These are phyloP conservation scores for Sugiyamaella americana DNA, from an alignment of 805 yeast genomes.

Conservation along the genomic window DNA sequence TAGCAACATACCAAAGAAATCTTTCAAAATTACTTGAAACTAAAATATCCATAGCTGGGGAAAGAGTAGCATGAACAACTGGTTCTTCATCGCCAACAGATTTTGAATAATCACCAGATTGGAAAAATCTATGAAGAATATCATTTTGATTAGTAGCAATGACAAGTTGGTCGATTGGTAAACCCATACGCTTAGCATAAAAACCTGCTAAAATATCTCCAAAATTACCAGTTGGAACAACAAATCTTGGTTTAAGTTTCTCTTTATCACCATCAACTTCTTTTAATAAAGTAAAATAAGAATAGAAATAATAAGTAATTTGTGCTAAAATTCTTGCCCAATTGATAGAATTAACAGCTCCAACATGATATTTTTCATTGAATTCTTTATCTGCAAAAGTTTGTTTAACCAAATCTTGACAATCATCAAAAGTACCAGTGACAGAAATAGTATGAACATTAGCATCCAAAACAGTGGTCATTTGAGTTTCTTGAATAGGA, in stretches of 20 bases:
- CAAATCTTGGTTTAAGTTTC: constrained; percentile 53
- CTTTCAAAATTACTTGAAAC: constrained; percentile 96
- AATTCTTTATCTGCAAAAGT: constrained; percentile 86
- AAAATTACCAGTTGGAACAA: constrained; percentile 97
- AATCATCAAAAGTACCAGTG: constrained; percentile 94
- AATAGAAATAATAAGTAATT: constrained; percentile 91
- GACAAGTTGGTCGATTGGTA: constrained; percentile 78
- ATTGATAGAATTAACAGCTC: constrained; percentile 97
- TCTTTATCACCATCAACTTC: constrained; percentile 17
- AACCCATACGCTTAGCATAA: constrained; percentile 91
- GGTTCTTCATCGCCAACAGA: constrained; percentile 36
- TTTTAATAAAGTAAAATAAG: constrained; percentile 66
- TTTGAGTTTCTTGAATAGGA: constrained; percentile 96
- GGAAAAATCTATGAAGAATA: constrained; percentile 86
- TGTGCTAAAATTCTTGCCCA: constrained; percentile 99
- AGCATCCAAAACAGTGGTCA: constrained; percentile 91
- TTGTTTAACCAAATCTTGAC: constrained; percentile 93
- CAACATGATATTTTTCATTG: constrained; percentile 85
- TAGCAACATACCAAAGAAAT: constrained; percentile 86
- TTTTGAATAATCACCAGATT: constrained; percentile 80
- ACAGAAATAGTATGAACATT: constrained; percentile 95
- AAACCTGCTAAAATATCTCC: constrained; percentile 98
- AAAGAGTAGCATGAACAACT: constrained; percentile 78
- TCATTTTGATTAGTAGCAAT: constrained; percentile 96
- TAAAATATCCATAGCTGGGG: constrained; percentile 98